Conservation (phyloP, 2,329 filamentous ascomycete species). For the Dendrostoma leiphaemia region DNA sequence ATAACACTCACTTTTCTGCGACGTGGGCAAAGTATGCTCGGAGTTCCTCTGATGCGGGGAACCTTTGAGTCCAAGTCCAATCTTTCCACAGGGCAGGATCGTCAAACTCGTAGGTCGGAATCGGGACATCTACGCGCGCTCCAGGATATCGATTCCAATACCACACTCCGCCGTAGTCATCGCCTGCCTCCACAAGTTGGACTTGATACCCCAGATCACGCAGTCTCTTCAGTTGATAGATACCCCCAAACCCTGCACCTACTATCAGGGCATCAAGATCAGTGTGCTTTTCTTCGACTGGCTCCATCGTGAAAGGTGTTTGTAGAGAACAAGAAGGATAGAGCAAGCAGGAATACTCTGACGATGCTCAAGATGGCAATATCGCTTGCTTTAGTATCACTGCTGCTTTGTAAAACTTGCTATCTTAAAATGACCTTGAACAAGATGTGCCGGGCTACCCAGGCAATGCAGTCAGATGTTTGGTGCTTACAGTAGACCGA, state of each 20-base stretch:
- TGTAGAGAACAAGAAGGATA: too few species aligned
- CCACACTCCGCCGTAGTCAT: conserved; percentile 3
- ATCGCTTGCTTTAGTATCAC: too few species aligned
- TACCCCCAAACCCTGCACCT: conserved; percentile 13
- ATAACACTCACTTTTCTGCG: conserved; percentile 4
- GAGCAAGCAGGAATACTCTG: too few species aligned
- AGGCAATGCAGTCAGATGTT: too few species aligned
- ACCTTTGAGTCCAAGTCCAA: conserved; percentile 14
- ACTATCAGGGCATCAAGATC: conserved; percentile 14
- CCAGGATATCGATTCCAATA: conserved; percentile 38
- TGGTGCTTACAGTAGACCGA: too few species aligned
- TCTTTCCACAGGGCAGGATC: conserved; percentile 8
- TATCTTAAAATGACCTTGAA: too few species aligned
- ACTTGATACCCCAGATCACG: conserved; percentile 3
- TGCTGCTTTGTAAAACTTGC: too few species aligned
- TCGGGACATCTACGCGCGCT: conserved; percentile 7
- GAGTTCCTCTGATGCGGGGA: conserved; percentile 5
- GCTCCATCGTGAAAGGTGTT: too few species aligned
- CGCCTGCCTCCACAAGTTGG: conserved; percentile 7
- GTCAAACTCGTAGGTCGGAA: conserved; percentile 10
- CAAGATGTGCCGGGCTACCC: too few species aligned
- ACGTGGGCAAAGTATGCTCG: conserved; percentile 9
- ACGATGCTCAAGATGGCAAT: too few species aligned
- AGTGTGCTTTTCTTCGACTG: too few species aligned
- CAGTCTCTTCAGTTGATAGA: conserved; percentile 12